Conservation (phyloP, 768 basidiomycete genomes). For the Hygrophorus russula region DNA sequence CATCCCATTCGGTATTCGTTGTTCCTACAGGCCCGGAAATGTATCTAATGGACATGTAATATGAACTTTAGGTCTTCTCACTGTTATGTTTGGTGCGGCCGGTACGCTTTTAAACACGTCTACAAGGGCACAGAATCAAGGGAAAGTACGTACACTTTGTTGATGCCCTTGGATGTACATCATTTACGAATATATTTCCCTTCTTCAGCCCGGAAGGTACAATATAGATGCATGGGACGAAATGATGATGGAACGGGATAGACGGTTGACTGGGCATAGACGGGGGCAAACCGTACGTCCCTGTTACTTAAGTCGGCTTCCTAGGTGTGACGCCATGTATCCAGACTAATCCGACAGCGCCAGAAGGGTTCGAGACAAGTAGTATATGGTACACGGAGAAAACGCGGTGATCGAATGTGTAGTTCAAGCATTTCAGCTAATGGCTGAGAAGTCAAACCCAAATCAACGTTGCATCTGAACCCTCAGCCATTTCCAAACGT, state of each 20-base stretch:
- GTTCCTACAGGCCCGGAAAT: constrained; percentile 3
- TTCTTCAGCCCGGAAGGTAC: constrained; percentile 66
- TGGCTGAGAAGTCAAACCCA: background rate
- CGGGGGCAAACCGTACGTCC: constrained; percentile 76
- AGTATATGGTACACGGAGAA: constrained; percentile 66
- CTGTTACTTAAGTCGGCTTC: background rate
- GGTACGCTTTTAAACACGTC: constrained; percentile 80
- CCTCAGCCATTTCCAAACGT: constrained; percentile 6
- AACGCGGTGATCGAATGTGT: constrained; percentile 16
- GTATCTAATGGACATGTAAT: constrained; percentile 7
- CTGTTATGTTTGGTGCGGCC: constrained; percentile 81
- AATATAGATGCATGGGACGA: constrained; percentile 85
- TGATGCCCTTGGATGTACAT: background rate
- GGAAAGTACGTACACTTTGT: constrained; percentile 49
- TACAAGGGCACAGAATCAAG: constrained; percentile 73
- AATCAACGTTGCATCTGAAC: background rate
- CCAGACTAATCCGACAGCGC: constrained; percentile 60
- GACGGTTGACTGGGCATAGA: constrained; percentile 72
- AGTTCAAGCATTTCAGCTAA: background rate
- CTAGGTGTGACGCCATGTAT: background rate
- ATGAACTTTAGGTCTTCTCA: constrained; percentile 53
- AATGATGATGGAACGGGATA: constrained; percentile 93
- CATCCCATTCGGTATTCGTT: constrained; percentile 75
- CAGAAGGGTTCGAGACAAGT: constrained; percentile 59
- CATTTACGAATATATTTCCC: background rate